phyloP scores from a whole-genome alignment of 352 stramenopile genomes.

The Poterioochromonas sp. region DNA sequence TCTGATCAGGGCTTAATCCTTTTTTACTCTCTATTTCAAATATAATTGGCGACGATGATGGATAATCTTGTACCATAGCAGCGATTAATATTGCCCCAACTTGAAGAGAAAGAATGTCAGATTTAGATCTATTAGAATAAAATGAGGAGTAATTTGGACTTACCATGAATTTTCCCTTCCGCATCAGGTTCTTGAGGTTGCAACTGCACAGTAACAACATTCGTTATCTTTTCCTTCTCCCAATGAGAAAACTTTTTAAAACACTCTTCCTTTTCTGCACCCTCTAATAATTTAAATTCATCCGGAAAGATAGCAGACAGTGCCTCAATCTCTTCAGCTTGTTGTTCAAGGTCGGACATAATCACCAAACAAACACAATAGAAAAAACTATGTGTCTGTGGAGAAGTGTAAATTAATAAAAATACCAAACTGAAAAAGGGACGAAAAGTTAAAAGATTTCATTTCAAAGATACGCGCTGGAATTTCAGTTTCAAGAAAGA shows the following conservation, averaged over 20 bases:
- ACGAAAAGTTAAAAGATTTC: no score
- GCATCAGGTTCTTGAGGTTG: not conserved
- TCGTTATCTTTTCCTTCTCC: not conserved
- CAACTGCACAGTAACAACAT: not conserved
- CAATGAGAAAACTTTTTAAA: not conserved
- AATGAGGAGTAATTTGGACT: not conserved
- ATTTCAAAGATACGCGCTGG: no score
- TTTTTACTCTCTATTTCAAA: conserved; percentile 1
- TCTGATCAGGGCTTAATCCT: not conserved
- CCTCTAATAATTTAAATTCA: not conserved
- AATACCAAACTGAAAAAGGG: no score
- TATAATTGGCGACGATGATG: not conserved
- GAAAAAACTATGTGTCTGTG: no score
- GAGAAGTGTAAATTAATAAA: no score
- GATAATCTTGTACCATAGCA: conserved; percentile 4
- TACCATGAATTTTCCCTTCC: not conserved
- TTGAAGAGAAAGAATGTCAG: not conserved
- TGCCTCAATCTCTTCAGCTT: not conserved
- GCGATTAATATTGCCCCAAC: not conserved
- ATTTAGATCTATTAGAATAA: not conserved
- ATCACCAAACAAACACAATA: not conserved
- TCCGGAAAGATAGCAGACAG: not conserved
- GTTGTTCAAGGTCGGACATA: not conserved
- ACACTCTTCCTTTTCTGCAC: not conserved
- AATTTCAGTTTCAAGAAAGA: no score